Evolutionary conservation across 2,329 filamentous ascomycete species (phyloP).

Genomic region (Trichoderma arundinaceum): DNA sequence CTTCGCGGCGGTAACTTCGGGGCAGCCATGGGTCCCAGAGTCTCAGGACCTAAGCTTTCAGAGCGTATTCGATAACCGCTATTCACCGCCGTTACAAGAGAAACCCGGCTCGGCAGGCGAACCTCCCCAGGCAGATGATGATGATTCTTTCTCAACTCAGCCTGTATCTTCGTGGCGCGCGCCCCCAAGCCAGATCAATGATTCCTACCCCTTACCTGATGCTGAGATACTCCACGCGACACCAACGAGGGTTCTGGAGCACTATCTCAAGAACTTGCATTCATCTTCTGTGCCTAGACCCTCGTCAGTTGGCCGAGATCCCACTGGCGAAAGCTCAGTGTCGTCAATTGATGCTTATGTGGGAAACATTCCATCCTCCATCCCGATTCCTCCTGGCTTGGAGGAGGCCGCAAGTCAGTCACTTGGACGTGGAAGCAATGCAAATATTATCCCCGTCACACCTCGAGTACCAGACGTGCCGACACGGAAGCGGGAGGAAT

Average conservation of each 20-base stretch:
- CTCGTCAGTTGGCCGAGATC: slow-evolving; percentile 33
- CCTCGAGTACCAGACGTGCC: slow-evolving; percentile 26
- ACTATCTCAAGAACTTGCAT: slow-evolving; percentile 47
- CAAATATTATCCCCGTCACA: slow-evolving; percentile 40
- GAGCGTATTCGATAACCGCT: slow-evolving; percentile 53
- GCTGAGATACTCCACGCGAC: slow-evolving; percentile 44
- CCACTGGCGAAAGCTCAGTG: background rate
- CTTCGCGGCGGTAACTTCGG: slow-evolving; percentile 32
- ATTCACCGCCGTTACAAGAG: slow-evolving; percentile 41
- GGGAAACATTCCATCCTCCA: slow-evolving; percentile 39
- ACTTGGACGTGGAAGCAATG: slow-evolving; percentile 10
- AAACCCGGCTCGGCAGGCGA: background rate
- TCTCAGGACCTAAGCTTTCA: slow-evolving; percentile 52
- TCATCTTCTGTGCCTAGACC: slow-evolving; percentile 35
- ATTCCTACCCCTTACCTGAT: slow-evolving; percentile 57
- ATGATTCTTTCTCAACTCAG: slow-evolving; percentile 4
- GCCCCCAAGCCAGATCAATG: slow-evolving; percentile 58
- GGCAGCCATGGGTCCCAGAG: slow-evolving; percentile 39
- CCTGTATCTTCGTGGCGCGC: slow-evolving; percentile 46
- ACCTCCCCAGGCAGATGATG: background rate
- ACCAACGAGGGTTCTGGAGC: slow-evolving; percentile 57
- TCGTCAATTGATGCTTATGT: background rate
- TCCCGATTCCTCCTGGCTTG: slow-evolving; percentile 34
- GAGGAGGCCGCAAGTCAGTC: slow-evolving; percentile 25
- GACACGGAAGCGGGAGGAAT: slow-evolving; percentile 21